These are phyloP conservation scores for Suillus discolor DNA, from an alignment of 768 basidiomycete genomes.

Conservation along the genomic window DNA sequence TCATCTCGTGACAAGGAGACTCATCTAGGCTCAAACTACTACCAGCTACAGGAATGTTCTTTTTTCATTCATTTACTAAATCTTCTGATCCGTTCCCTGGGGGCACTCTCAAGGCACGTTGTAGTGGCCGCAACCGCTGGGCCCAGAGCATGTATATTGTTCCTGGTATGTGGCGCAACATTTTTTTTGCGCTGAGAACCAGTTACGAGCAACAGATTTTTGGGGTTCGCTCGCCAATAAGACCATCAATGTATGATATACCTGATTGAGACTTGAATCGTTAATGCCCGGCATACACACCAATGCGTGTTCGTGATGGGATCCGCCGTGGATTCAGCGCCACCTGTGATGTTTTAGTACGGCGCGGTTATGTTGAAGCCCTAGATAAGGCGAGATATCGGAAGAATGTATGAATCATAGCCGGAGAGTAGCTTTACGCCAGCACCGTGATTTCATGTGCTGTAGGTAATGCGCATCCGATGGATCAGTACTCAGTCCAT, in stretches of 20 bases:
- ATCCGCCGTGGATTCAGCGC: neutral
- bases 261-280: neutral
- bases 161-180: neutral
- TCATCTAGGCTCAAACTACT: neutral
- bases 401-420: neutral
- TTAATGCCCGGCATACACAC: conserved; percentile 4
- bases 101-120: neutral
- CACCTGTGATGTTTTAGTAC: neutral
- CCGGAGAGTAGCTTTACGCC: neutral
- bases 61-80: conserved; percentile 1
- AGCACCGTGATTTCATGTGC: neutral
- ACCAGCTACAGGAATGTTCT: neutral
- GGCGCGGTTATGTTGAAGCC: neutral
- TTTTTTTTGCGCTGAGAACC: neutral
- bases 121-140: neutral
- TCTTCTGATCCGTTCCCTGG: neutral
- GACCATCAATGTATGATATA: neutral
- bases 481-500: neutral
- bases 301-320: neutral
- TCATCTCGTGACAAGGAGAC: neutral
- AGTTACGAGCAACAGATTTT: neutral
- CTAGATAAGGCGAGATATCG: neutral
- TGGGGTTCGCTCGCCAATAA: neutral
- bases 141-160: neutral
- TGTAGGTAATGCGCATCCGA: neutral